Evolutionary conservation across 768 basidiomycete genomes (phyloP).

Genomic region (Fibroporia radiculosa): DNA sequence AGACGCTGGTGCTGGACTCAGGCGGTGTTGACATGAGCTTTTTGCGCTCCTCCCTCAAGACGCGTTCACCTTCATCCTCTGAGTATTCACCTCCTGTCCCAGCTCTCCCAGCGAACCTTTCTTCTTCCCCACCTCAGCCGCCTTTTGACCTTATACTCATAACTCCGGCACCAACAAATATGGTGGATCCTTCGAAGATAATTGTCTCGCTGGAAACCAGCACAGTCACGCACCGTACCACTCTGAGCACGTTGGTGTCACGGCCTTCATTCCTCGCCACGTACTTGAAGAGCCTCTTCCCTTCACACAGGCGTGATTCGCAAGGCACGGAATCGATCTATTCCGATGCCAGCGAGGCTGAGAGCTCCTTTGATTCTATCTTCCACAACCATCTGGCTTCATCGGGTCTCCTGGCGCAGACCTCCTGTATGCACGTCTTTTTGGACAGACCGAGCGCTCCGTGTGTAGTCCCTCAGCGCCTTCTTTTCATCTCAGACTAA

Average conservation of each 20-base stretch:
- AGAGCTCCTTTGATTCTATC: slow-evolving; percentile 37
- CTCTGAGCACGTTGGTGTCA: slow-evolving; percentile 57
- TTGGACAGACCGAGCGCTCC: slow-evolving; percentile 74
- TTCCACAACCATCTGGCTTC: slow-evolving; percentile 60
- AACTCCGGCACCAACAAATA: slow-evolving; percentile 33
- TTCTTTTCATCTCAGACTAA: background rate
- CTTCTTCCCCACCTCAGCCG: slow-evolving; percentile 38
- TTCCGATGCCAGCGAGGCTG: slow-evolving; percentile 45
- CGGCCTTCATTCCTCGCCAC: slow-evolving; percentile 58
- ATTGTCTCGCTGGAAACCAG: slow-evolving; percentile 73
- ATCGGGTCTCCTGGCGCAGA: slow-evolving; percentile 42
- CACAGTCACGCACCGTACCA: slow-evolving; percentile 57
- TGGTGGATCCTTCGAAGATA: slow-evolving; percentile 48
- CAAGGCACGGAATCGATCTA: slow-evolving; percentile 48
- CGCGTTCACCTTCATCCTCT: slow-evolving; percentile 16
- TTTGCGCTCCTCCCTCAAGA: slow-evolving; percentile 19
- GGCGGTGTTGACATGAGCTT: background rate
- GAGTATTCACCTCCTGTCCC: slow-evolving; percentile 42
- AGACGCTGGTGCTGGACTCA: background rate
- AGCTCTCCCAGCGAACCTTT: slow-evolving; percentile 38
- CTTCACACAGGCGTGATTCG: slow-evolving; percentile 24
- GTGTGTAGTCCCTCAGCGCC: slow-evolving; percentile 37
- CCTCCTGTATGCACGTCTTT: slow-evolving; percentile 59
- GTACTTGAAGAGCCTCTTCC: slow-evolving; percentile 22
- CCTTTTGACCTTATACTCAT: slow-evolving; percentile 64